A percentile compares a stretch with the other conserved stretches of the same genome.
These are phyloP conservation scores for Colletotrichum sp. DNA, from an alignment of 2,329 filamentous ascomycete species.

Conservation along the genomic window DNA sequence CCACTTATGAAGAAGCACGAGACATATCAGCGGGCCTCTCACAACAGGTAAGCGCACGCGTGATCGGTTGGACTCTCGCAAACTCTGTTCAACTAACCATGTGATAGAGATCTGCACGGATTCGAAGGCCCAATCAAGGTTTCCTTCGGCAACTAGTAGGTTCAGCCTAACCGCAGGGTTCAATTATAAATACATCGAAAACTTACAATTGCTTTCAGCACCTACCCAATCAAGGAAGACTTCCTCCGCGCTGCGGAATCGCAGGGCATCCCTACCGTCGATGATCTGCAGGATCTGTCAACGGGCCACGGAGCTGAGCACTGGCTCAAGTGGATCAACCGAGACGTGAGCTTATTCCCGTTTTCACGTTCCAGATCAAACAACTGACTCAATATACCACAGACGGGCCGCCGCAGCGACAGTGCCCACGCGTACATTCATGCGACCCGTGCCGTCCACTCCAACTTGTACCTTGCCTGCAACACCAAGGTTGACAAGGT, in stretches of 20 bases:
- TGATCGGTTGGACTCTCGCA: not conserved
- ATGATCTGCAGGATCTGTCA: conserved; percentile 75
- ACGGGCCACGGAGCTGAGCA: conserved; percentile 78
- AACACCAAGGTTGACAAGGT: conserved; percentile 83
- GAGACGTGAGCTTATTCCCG: conserved; percentile 47
- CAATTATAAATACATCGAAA: not conserved
- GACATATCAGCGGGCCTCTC: conserved; percentile 72
- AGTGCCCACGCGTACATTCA: conserved; percentile 81
- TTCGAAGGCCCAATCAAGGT: conserved; percentile 84
- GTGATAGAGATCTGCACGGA: conserved; percentile 67
- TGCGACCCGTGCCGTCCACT: conserved; percentile 71
- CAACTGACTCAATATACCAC: conserved; percentile 5
- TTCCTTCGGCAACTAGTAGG: conserved; percentile 75
- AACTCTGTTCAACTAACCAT: not conserved
- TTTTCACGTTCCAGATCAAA: not conserved
- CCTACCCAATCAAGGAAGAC: conserved; percentile 82
- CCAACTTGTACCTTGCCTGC: conserved; percentile 73
- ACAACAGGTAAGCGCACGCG: conserved; percentile 50
- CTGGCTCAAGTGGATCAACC: conserved; percentile 88
- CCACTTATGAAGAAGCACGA: conserved; percentile 83
- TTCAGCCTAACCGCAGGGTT: not conserved
- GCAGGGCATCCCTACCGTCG: conserved; percentile 75
- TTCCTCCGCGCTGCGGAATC: conserved; percentile 76
- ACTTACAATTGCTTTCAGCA: conserved; percentile 39
- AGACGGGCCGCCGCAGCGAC: conserved; percentile 75